These are phyloP conservation scores for Botrytis cinerea DNA, from an alignment of 2,329 filamentous ascomycete genomes.

Conservation along the genomic window DNA sequence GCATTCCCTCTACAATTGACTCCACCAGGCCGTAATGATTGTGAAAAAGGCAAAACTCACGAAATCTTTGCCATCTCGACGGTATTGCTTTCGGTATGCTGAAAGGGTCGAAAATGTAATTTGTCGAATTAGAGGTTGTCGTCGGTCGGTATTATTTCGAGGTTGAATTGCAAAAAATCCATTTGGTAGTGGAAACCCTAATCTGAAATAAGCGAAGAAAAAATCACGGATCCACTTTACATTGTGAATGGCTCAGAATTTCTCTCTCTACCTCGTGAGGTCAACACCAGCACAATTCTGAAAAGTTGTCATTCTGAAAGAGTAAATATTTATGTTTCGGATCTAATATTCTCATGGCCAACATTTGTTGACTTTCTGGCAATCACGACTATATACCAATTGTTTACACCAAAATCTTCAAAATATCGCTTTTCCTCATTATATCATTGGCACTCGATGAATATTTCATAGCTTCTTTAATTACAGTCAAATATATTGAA, in stretches of 20 bases:
- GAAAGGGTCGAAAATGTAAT: slow-evolving; percentile 37
- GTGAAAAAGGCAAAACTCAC: slow-evolving; percentile 49
- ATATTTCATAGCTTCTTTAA: neutral
- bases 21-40: slow-evolving; percentile 9
- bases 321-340: neutral
- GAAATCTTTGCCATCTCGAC: slow-evolving; percentile 65
- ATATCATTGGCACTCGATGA: neutral
- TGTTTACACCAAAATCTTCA: neutral
- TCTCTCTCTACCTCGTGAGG: neutral
- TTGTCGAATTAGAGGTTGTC: slow-evolving; percentile 28
- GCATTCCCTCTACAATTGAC: slow-evolving; percentile 20
- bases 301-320: neutral
- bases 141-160: slow-evolving; percentile 29
- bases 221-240: slow-evolving; percentile 10
- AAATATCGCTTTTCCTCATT: neutral
- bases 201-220: slow-evolving; percentile 38
- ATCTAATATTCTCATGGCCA: too few species aligned
- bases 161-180: slow-evolving; percentile 27
- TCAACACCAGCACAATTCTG: neutral
- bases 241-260: neutral
- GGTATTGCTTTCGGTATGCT: slow-evolving; percentile 43
- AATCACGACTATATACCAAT: neutral
- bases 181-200: slow-evolving; percentile 36
- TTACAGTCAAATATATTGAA: neutral
- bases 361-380: neutral